Evolutionary conservation across 2,329 filamentous ascomycete genomes (phyloP).

Genomic region (Calcarisporium arbuscula): DNA sequence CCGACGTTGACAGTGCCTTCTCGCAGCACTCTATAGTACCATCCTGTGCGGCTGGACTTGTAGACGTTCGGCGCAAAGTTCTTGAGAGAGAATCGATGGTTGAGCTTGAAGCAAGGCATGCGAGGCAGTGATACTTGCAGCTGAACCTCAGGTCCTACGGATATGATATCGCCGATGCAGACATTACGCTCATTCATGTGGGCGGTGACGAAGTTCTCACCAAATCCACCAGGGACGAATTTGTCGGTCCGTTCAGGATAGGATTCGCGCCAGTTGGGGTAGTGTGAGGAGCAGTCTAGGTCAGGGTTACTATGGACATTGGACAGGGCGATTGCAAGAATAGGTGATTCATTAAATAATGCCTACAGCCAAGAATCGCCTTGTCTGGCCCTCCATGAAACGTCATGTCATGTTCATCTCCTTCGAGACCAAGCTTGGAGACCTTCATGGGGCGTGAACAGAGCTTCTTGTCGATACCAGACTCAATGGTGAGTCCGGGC

Average conservation of each 20-base stretch:
- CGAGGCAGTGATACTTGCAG: conserved; percentile 56
- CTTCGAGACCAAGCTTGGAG: conserved; percentile 43
- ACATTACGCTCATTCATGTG: conserved; percentile 58
- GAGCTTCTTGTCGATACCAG: conserved; percentile 50
- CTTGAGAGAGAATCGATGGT: conserved; percentile 58
- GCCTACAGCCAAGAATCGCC: conserved; percentile 52
- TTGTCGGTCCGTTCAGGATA: conserved; percentile 42
- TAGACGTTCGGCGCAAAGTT: conserved; percentile 55
- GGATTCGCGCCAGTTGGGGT: conserved; percentile 46
- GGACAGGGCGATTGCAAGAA: no score
- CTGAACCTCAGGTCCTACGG: conserved; percentile 42
- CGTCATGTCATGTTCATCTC: conserved; percentile 55
- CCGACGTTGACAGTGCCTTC: conserved; percentile 49
- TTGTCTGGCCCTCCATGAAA: conserved; percentile 60
- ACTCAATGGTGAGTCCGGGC: conserved; percentile 42
- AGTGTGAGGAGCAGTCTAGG: conserved; percentile 54
- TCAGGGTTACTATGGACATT: background rate
- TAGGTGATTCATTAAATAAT: no score
- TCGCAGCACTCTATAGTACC: conserved; percentile 57
- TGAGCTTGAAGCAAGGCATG: conserved; percentile 63
- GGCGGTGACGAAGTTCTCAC: conserved; percentile 55
- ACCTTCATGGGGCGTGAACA: conserved; percentile 39
- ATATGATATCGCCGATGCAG: conserved; percentile 57
- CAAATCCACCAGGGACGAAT: conserved; percentile 55
- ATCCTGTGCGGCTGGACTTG: conserved; percentile 53